Evolutionary conservation across 192 early-diverging fungal genomes (phyloP), one percentile per base, ranked within the genome.

Genomic region (Backusella tarrabulga): DNA sequence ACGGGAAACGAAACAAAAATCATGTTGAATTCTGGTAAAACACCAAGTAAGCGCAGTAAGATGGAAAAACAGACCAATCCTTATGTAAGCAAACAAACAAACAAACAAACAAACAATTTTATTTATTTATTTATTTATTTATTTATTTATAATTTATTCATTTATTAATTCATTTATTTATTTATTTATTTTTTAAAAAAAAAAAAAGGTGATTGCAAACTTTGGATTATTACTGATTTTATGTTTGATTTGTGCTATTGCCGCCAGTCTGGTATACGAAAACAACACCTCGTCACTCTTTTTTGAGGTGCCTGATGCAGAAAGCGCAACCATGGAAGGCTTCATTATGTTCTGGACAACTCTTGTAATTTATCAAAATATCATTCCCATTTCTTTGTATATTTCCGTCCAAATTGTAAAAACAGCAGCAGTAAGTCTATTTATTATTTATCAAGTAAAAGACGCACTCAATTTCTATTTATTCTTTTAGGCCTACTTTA

Each of bases 311-410:
- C 82, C 85, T 29, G 83, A 88, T 76, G 82, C 78, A 12, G 83
- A 84, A 34, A 86, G 87, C 56, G 80, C 89, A 52, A 82, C 87
- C 34, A 81, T 89, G 80, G 87, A 86, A 26, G 91, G 86, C 2
- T 93, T 94, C 36, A 76, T 92, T 75, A 91, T 89, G 1, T 94
- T 93, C 70, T 94, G 93, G 89, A 87, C 90, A 12, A 88, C 92
- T 54, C 79, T 99, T 60, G 95, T 97, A 78, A 84, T 95, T 38
- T 97, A 94, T 83, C 97, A 99, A 86, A 98, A 96, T 74, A 92
- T 99, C 26, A 94, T 99, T 11, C 97, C 97, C 0, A 96, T 99
- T 76, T 97, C 96, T 44, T 85, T 98, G 56, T 97, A 96, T 77
- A 91, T 98, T 63, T 95, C 93, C 23, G 89, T 98, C 26, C 96